Percentiles rank a stretch among this genome's conserved stretches.
Evolutionary conservation across 2,329 filamentous ascomycete species (phyloP).

Genomic region (Alternaria ethzedia): DNA sequence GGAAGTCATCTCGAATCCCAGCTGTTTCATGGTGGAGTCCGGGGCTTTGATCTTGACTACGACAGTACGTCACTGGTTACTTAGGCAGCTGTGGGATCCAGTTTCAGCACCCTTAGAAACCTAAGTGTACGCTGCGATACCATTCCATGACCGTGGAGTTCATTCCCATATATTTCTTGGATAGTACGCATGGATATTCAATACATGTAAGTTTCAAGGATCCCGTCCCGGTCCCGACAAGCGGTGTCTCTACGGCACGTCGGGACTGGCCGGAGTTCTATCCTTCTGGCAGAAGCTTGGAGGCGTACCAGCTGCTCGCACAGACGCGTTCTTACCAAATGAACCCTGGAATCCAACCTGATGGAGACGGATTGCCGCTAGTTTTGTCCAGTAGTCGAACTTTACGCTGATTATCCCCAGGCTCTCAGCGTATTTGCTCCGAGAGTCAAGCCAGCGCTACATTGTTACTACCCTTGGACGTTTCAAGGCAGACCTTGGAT

Average conservation of each 20-base stretch:
- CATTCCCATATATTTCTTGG: neutral
- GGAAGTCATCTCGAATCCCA: neutral
- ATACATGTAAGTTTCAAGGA: neutral
- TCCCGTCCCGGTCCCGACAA: constrained; percentile 8
- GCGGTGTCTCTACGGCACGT: constrained; percentile 19
- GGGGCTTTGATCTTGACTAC: neutral
- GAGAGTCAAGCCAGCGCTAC: neutral
- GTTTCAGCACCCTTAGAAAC: neutral
- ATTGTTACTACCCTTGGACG: neutral
- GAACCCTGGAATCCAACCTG: constrained; percentile 13
- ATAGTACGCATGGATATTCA: neutral
- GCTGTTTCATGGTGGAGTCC: neutral
- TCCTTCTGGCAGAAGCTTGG: constrained; percentile 15
- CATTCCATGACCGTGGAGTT: neutral
- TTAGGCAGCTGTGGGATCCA: neutral
- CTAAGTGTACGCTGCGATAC: neutral
- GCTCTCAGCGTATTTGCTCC: constrained; percentile 5
- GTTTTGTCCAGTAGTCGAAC: constrained; percentile 6
- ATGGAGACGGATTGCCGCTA: constrained; percentile 8
- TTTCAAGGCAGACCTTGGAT: neutral
- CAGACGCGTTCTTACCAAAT: neutral
- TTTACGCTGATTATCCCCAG: constrained; percentile 16
- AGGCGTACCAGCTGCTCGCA: constrained; percentile 5
- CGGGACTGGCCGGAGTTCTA: constrained; percentile 16
- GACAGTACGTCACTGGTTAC: neutral